These are phyloP conservation scores for Cucurbita maxima DNA, from an alignment of 306 rosid species.

Conservation along the genomic window DNA sequence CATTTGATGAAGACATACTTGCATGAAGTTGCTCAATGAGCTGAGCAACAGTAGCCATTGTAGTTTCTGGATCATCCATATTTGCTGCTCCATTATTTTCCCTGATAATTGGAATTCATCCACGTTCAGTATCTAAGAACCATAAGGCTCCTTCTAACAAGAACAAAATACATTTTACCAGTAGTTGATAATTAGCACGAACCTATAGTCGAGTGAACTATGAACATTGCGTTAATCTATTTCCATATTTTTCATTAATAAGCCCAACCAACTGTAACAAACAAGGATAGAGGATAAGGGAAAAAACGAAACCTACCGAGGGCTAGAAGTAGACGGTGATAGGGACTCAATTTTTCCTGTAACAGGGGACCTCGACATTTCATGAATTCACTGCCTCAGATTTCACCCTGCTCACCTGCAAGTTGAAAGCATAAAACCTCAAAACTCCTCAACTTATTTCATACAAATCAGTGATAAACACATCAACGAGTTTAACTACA, in stretches of 20 bases:
- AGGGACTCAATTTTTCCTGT: constrained; percentile 19
- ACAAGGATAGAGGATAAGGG: not conserved
- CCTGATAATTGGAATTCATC: constrained; percentile 26
- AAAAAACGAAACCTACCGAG: constrained; percentile 28
- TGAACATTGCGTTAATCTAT: not conserved
- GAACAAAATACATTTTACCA: not conserved
- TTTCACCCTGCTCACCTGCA: constrained; percentile 34
- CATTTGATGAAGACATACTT: constrained; percentile 53
- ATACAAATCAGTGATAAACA: not conserved
- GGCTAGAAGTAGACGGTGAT: constrained; percentile 26
- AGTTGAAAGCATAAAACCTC: not conserved
- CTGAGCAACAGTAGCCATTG: constrained; percentile 70
- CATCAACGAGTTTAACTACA: not conserved
- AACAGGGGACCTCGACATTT: constrained; percentile 72
- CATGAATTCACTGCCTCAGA: constrained; percentile 24
- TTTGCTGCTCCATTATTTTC: constrained; percentile 27
- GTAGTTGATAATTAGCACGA: not conserved
- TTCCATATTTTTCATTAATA: not conserved
- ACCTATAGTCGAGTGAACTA: not conserved
- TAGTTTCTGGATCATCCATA: constrained; percentile 66
- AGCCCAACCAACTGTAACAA: not conserved
- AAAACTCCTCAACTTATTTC: not conserved
- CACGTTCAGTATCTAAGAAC: not conserved
- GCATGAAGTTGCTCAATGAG: constrained; percentile 85
- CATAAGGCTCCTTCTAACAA: not conserved